Percentiles rank a stretch among this genome's conserved stretches.
These are phyloP conservation scores for Platanus orientalis DNA, from an alignment of 164 flowering plant genomes.

Conservation along the genomic window DNA sequence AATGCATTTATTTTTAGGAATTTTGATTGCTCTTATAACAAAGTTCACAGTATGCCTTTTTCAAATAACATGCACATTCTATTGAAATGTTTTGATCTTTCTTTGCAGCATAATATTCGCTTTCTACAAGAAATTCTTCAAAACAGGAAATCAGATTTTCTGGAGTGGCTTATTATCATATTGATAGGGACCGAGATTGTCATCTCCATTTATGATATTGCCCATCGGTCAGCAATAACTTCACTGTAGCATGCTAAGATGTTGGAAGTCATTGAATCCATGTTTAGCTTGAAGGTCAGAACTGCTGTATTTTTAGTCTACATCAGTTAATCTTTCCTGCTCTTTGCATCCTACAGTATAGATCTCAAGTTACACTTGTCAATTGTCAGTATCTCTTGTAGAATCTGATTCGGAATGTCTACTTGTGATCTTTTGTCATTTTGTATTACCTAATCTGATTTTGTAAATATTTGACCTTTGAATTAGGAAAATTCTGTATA, in stretches of 20 bases:
- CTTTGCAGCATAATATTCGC: constrained; percentile 83
- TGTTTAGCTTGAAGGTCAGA: constrained; percentile 3
- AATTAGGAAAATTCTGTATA: no score
- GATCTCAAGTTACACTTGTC: neutral
- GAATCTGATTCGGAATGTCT: neutral
- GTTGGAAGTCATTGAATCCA: neutral
- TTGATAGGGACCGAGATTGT: constrained; percentile 77
- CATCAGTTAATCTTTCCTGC: constrained; percentile 1
- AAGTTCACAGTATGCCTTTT: no score
- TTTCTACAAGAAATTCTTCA: constrained; percentile 92
- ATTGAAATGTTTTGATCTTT: constrained; percentile 6
- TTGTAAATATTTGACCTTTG: neutral
- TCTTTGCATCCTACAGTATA: neutral
- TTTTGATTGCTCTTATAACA: no score
- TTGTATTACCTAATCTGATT: neutral
- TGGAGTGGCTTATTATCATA: constrained; percentile 87
- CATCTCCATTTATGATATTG: constrained; percentile 66
- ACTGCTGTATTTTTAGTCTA: neutral
- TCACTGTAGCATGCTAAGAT: constrained; percentile 19
- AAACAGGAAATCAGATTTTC: constrained; percentile 85
- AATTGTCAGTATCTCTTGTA: no score
- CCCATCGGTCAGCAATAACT: constrained; percentile 43
- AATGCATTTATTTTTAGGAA: no score
- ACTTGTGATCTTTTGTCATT: neutral
- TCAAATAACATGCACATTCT: no score